Evolutionary conservation across 257 asterid species (phyloP).

Genomic region (Jaltomata sinuosa): DNA sequence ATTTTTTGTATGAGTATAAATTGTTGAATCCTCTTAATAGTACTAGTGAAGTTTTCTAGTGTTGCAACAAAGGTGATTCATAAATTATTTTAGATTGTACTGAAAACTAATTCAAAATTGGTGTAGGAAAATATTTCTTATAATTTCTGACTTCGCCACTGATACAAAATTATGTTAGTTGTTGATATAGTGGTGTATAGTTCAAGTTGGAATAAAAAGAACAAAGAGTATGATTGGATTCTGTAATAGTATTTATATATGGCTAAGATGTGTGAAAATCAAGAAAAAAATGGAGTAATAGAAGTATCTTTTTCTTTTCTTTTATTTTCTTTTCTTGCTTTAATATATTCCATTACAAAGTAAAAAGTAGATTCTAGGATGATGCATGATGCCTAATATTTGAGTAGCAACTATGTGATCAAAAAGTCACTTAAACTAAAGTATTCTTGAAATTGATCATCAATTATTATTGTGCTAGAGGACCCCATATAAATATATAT

Average conservation of each 20-base stretch:
- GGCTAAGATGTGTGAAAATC: conserved; percentile 54
- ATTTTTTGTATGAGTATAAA: neutral
- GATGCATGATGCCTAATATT: conserved; percentile 35
- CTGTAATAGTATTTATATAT: conserved; percentile 21
- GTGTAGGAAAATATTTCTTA: neutral
- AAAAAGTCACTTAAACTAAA: conserved; percentile 25
- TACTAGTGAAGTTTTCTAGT: too few species aligned
- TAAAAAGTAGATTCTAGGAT: conserved; percentile 89
- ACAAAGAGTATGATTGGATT: neutral
- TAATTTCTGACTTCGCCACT: neutral
- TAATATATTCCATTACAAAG: conserved; percentile 52
- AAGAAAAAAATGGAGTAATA: conserved; percentile 13
- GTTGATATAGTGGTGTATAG: neutral
- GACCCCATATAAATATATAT: conserved; percentile 17
- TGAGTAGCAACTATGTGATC: conserved; percentile 31
- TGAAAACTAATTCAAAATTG: neutral
- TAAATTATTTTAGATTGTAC: neutral
- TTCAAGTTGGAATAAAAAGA: neutral
- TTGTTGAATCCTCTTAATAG: neutral
- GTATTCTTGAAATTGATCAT: conserved; percentile 26
- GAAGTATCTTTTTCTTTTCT: conserved; percentile 10
- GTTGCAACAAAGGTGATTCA: neutral
- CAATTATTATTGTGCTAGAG: conserved; percentile 45
- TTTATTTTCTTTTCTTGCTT: conserved; percentile 34
- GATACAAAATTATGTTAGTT: neutral